Percentiles rank a stretch among this genome's conserved stretches.
phyloP scores from a whole-genome alignment of 352 stramenopile species.

The Phytophthora sojae region DNA sequence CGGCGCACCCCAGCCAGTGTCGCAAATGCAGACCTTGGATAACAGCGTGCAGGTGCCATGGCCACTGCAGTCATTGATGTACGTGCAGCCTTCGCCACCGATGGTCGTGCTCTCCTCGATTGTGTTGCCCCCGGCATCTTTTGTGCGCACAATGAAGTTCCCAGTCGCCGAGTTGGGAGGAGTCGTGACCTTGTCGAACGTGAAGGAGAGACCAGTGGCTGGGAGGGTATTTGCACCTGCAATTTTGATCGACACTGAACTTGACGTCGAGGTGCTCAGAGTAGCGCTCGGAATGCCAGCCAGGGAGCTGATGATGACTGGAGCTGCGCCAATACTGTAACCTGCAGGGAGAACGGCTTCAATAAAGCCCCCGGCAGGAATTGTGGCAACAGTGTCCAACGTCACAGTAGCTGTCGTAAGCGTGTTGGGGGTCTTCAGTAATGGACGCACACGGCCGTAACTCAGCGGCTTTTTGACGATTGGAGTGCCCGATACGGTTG shows the following conservation, averaged over 20 bases:
- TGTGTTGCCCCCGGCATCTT: conserved; percentile 46
- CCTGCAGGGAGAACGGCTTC: conserved; percentile 60
- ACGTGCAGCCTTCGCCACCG: conserved; percentile 65
- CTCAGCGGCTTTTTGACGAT: conserved; percentile 73
- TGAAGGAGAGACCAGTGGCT: conserved; percentile 41
- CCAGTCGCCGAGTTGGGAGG: conserved; percentile 49
- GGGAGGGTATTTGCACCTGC: conserved; percentile 38
- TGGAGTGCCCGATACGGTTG: conserved; percentile 52
- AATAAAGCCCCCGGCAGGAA: conserved; percentile 52
- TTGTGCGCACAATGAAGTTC: conserved; percentile 62
- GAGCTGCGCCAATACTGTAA: conserved; percentile 40
- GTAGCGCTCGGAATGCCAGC: conserved; percentile 46
- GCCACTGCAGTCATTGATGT: conserved; percentile 86
- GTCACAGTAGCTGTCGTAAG: conserved; percentile 49
- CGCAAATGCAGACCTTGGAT: conserved; percentile 69
- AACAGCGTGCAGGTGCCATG: conserved; percentile 82
- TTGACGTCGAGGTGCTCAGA: conserved; percentile 27
- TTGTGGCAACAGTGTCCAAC: conserved; percentile 46
- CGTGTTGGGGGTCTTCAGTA: conserved; percentile 44
- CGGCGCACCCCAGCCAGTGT: conserved; percentile 62
- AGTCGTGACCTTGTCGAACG: conserved; percentile 60
- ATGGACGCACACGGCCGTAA: conserved; percentile 58
- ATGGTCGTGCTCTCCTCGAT: conserved; percentile 66
- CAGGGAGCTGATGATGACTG: conserved; percentile 33
- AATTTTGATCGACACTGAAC: conserved; percentile 34